phyloP scores from a whole-genome alignment of 768 basidiomycete species.

The Tephrocybe sp. region DNA sequence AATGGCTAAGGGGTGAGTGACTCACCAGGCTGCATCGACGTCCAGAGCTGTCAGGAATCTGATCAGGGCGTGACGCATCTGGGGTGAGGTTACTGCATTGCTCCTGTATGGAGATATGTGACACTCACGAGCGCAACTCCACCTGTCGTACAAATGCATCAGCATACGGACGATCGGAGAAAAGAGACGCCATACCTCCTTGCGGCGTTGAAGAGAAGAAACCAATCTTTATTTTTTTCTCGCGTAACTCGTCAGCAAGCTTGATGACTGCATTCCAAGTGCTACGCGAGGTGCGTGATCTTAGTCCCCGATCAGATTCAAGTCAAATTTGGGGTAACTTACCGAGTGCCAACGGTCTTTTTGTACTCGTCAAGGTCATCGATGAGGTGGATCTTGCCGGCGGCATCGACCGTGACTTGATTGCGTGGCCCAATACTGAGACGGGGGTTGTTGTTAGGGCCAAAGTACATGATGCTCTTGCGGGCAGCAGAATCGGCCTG shows the following conservation, averaged over 20 bases:
- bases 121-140: conserved; percentile 86
- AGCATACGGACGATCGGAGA: neutral
- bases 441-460: conserved; percentile 82
- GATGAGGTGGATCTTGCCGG: conserved; percentile 81
- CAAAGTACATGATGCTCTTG: conserved; percentile 82
- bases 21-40: conserved; percentile 82
- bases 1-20: conserved; percentile 19
- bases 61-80: conserved; percentile 95
- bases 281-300: conserved; percentile 26
- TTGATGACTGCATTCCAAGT: conserved; percentile 84
- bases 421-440: conserved; percentile 81
- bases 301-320: conserved; percentile 6
- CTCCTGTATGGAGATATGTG: conserved; percentile 17
- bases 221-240: conserved; percentile 85
- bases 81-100: conserved; percentile 17
- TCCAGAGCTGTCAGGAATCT: conserved; percentile 80
- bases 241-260: conserved; percentile 80
- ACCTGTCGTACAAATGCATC: conserved; percentile 42
- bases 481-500: conserved; percentile 87
- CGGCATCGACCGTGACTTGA: conserved; percentile 86
- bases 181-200: conserved; percentile 58
- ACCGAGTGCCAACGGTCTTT: conserved; percentile 67
- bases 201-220: conserved; percentile 97
- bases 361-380: conserved; percentile 81
- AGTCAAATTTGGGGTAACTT: conserved; percentile 11